Base-by-base conservation (phyloP, 768 basidiomycete species). In the Mycena belliarum region DNA sequence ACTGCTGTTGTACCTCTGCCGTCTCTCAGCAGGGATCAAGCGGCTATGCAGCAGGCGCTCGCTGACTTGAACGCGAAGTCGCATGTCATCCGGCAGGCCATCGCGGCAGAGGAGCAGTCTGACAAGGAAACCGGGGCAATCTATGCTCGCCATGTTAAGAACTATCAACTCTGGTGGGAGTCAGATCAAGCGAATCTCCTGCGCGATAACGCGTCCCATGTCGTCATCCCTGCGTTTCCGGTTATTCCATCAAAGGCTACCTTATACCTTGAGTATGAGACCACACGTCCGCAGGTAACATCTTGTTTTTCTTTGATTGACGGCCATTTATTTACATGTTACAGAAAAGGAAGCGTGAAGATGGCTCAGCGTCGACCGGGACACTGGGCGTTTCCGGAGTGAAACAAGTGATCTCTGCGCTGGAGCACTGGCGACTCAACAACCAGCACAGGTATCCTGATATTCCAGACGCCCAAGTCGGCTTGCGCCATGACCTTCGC, bases 101-200 rank as follows among this genome's bases (percentile, higher is more conserved):
- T 55, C 2, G 21, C 54, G 7, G 47, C 54, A 0, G 46, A 55
- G 18, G 54, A 55, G 6, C 54, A 55, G 26, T 29, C 46, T 6
- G 47, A 55, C 47, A 55, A 55, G 45, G 47, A 41, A 35, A 55
- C 47, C 0, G 47, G 7, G 3, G 32, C n/a, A 1, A 55, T 32
- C 7, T 55, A 49, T 25, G 40, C 40, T 6, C 54, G 46, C 0
- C 54, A 55, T 0, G 26, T 55, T 18, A 49, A 28, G 1, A 55
- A 55, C 23, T 50, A 56, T 23, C 41, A 44, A 32, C 1, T 21
- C 5, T 56, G 48, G 55, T 56, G 55, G 55, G 55, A 56, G n/a
- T 4, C 1, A 1, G 8, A 15, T n/a, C 48, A 56, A 37, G 38
- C 47, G 24, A 12, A 1, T 5, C 6, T 15, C 9, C 15, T 26